Evolutionary conservation across 257 asterid genomes (phyloP).

Genomic region (Leonotis leonurus): DNA sequence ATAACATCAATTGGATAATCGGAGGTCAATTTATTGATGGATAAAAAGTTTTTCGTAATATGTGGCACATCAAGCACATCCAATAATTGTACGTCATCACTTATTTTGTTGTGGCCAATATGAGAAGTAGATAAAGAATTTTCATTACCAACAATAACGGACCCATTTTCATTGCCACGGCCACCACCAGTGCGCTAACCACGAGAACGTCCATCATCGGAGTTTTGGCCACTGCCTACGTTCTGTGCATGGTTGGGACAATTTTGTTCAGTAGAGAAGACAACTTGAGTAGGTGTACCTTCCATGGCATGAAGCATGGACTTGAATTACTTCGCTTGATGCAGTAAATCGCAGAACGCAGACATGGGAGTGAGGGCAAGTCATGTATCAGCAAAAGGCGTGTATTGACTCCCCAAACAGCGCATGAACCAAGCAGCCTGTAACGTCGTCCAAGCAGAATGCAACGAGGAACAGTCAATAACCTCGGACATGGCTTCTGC

Average conservation of each 20-base stretch:
- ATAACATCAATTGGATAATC: background rate
- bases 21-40: too few relatives aligned
- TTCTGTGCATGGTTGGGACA: too few relatives aligned
- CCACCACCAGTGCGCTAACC: too few relatives aligned
- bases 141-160: background rate
- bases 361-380: background rate
- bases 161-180: too few relatives aligned
- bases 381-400: background rate
- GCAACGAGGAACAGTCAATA: too few relatives aligned
- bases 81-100: background rate
- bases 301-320: background rate
- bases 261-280: background rate
- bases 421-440: background rate
- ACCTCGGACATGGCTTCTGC: too few relatives aligned
- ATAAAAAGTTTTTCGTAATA: background rate
- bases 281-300: background rate
- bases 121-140: background rate
- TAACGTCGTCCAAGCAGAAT: background rate
- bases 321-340: background rate
- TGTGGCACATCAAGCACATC: background rate
- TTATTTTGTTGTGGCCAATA: background rate
- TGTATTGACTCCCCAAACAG: background rate
- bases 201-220: too few relatives aligned
- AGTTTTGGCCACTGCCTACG: too few relatives aligned
- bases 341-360: constrained; percentile 7